Evolutionary conservation across 164 flowering plant genomes (phyloP), one percentile per base, ranked within the genome.

Genomic region (Magnolia sinica): DNA sequence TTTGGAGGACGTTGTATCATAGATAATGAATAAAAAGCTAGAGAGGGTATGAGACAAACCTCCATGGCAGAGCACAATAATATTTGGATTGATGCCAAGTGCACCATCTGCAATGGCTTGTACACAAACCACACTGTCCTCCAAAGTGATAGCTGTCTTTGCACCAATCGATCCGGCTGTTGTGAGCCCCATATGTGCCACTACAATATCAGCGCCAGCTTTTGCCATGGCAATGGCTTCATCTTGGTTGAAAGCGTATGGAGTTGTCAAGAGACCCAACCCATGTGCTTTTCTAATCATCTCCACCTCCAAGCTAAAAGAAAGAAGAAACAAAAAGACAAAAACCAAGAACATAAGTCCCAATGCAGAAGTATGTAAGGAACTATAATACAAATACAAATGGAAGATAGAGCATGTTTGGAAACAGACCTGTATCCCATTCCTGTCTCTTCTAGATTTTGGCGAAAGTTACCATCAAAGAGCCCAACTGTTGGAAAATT

Each of bases 161-260:
- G 99, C 99, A 76, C 99, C 99, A 73, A 93, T 92, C 51, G 98
- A 86, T 24, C 99, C 99, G 76, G 98, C 84, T 27, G 96, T 92
- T 19, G 99, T 96, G 58, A 96, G 91, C 22, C 99, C 99, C 98
- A 96, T 92, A 81, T 96, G 99, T 1, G 99, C 99, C 72, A 96
- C 99, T 55, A 96, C 82, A 31, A 96, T 89, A 80, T 93, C 93
- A 73, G 99, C 99, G 64, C 99, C 99, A 76, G 90, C 97, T 87
- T 92, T 89, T 64, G 98, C 94, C 99, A 96, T 96, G 82, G 85
- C 87, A 58, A 65, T 77, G 71, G 96, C 95, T 89, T 96, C 99
- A 68, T 87, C 87, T 83, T 75, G 74, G 67, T 89, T 90, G 83
- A 96, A 96, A 71, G 97, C 97, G 82, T 96, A 96, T 68, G 99